Base-by-base conservation (phyloP, 192 early-diverging fungal genomes). In the Nowakowskiella sp. region DNA sequence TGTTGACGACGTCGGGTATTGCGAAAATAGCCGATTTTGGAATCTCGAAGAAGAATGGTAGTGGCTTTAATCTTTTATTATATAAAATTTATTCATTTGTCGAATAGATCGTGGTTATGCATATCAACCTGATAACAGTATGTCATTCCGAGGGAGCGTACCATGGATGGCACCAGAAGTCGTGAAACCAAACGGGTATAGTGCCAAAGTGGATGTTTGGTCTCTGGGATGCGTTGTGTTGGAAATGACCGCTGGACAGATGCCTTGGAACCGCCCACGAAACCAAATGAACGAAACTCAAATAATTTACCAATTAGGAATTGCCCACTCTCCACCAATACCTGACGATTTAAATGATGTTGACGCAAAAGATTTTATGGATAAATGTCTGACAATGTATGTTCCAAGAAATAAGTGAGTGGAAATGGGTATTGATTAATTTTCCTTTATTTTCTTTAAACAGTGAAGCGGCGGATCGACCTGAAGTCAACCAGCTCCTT, bases 21-120 rank as follows among this genome's bases (percentile, higher is more conserved):
- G 89, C 88, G 57, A 91, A 91, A 64, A 91, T 91, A 25, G 84
- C 86, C 7, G 88, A 91, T 61, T 91, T 91, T 73, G 88, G 88
- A 9, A 75, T 91, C n/a, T 91, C 88, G 19, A 87, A 85, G 48
- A 61, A 76, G 43, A 79, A 67, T 42, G 74, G 66, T 28, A 49
- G 44, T 28, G 53, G 49, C 8, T 26, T 52, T 33, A 62, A 64
- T 2, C 51, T 50, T 34, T 46, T 42, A 30, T 58, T 13, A 10
- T n/a, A 53, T 2, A 23, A 29, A 13, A 44, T 57, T 24, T 53
- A 57, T 22, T 54, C 55, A 30, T 61, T 60, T 27, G 59, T 51
- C 10, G 56, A 70, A 13, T 39, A 52, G 63, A 24, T 64, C 62
- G 23, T 77, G 72, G 16, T 79, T 85, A 0, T 58, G 19, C 63